phyloP scores from a whole-genome alignment of 805 yeast genomes.

The Myxozyma vanderwaltii region DNA sequence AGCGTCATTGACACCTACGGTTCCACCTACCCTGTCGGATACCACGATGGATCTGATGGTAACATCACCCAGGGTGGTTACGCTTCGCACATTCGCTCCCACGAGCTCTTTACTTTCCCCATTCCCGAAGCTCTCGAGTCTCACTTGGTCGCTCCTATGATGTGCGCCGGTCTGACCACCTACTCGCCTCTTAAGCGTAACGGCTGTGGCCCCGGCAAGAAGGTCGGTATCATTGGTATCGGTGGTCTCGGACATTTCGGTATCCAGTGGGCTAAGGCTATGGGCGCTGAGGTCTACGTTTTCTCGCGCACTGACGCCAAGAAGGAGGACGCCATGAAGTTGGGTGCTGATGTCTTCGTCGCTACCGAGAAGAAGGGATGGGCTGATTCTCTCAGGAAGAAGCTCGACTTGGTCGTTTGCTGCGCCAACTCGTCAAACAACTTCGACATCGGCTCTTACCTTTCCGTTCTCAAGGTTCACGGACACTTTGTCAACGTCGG shows the following conservation, averaged over 20 bases:
- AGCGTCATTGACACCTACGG: slow-evolving; percentile 55
- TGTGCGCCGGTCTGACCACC: slow-evolving; percentile 77
- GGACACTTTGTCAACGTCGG: slow-evolving; percentile 67
- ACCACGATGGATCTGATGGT: slow-evolving; percentile 44
- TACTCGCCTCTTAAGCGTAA: slow-evolving; percentile 60
- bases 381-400: slow-evolving; percentile 39
- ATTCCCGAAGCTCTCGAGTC: slow-evolving; percentile 59
- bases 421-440: slow-evolving; percentile 55
- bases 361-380: slow-evolving; percentile 51
- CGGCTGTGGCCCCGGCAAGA: slow-evolving; percentile 52
- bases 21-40: slow-evolving; percentile 42
- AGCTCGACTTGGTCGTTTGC: slow-evolving; percentile 55
- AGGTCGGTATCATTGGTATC: slow-evolving; percentile 62
- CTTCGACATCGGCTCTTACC: slow-evolving; percentile 52
- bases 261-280: slow-evolving; percentile 57
- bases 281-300: slow-evolving; percentile 63
- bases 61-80: slow-evolving; percentile 64
- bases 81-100: slow-evolving; percentile 62
- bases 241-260: slow-evolving; percentile 71
- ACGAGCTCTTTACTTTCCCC: slow-evolving; percentile 62
- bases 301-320: slow-evolving; percentile 55
- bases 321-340: slow-evolving; percentile 52
- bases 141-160: slow-evolving; percentile 64
- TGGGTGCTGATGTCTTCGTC: slow-evolving; percentile 59
- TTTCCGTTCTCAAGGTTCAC: slow-evolving; percentile 56